These are phyloP conservation scores for Schizonepeta tenuifolia DNA, from an alignment of 257 asterid genomes.

Conservation along the genomic window DNA sequence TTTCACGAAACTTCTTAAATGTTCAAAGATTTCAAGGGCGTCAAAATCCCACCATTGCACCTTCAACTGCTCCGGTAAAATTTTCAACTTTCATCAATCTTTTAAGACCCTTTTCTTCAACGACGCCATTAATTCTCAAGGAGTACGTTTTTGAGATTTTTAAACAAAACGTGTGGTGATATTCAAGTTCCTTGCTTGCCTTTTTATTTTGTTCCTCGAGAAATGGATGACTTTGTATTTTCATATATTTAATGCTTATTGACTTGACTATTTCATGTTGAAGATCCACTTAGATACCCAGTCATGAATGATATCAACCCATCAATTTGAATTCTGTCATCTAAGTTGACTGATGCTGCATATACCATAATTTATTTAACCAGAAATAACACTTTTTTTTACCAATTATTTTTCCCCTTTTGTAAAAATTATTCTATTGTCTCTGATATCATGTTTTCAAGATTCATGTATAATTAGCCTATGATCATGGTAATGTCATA, in stretches of 20 bases:
- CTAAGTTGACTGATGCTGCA: conserved; percentile 28
- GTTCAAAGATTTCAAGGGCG: conserved; percentile 22
- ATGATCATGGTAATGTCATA: background rate
- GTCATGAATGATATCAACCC: conserved; percentile 27
- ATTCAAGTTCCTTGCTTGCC: background rate
- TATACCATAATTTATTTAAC: background rate
- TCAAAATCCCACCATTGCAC: conserved; percentile 23
- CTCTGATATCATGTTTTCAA: background rate
- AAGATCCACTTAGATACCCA: background rate
- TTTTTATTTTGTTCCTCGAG: background rate
- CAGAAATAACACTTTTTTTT: background rate
- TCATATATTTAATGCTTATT: background rate
- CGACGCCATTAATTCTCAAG: conserved; percentile 10
- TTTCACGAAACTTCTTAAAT: background rate
- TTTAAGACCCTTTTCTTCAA: conserved; percentile 20
- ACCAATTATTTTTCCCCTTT: background rate
- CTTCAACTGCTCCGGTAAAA: background rate
- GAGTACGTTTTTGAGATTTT: background rate
- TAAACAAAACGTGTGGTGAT: background rate
- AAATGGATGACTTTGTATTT: conserved; percentile 14
- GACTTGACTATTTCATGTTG: conserved; percentile 34
- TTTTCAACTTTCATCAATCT: conserved; percentile 10
- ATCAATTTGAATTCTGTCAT: conserved; percentile 11
- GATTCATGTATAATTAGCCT: background rate
- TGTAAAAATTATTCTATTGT: background rate